Evolutionary conservation across 352 stramenopile species (phyloP), one percentile per base, ranked within the genome.

Genomic region (Elongisporangium prolatum): DNA sequence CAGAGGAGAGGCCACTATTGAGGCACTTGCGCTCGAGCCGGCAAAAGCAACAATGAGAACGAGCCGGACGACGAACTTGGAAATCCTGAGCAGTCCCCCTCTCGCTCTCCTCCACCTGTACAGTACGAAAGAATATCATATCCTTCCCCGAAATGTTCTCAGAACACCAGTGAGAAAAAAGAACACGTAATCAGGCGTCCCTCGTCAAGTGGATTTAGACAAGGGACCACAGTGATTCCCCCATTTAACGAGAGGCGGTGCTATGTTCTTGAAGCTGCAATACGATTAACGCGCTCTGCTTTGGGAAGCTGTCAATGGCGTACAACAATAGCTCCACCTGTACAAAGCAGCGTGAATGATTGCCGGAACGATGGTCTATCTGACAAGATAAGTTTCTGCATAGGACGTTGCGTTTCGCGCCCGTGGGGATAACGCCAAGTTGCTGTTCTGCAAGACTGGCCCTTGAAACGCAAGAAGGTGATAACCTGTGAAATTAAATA

Each of bases 1-100:
- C 7, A 8, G 38, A n/a, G 25, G 11, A 38, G 28, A 22, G 34
- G 47, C 38, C 56, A 34, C 50, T 3, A 55, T 54, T 50, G 16
- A 61, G 64, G 38, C 73, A 74, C 75, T 83, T 86, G 73, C 60
- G 69, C 62, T 65, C 68, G 48, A 75, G 68, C 63, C 64, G 51
- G 75, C 65, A 86, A 86, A 85, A 77, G 71, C 65, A 76, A 61
- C 71, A 86, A 86, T 86, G 75, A 72, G 53, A 20, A 24, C 20
- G 57, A 50, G 60, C 68, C 17, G 40, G 37, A 40, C 38, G 52
- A 63, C 63, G 57, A 70, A 63, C 73, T 65, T 56, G 53, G 59
- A 75, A 66, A 57, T 34, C 13, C 34, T 44, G 34, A 44, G 34
- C 34, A 44, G 34, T 44, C 34, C 34, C 34, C 34, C 34, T 44